phyloP scores from a whole-genome alignment of 176 grass and related monocot species.

The Avena sativa region DNA sequence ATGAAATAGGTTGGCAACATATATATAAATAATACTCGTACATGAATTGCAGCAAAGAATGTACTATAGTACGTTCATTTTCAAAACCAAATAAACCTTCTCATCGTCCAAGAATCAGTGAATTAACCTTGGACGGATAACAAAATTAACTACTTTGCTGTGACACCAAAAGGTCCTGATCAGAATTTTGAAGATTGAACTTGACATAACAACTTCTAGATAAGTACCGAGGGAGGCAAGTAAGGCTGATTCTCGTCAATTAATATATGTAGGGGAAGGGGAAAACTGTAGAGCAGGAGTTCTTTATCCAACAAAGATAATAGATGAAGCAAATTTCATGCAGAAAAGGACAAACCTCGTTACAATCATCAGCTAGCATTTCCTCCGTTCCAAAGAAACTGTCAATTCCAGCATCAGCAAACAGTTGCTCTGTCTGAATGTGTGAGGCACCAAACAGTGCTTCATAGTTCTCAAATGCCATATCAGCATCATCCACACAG shows the following conservation, averaged over 20 bases:
- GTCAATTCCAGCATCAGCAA: conserved; percentile 92
- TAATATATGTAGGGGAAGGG: neutral
- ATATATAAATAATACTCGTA: neutral
- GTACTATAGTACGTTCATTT: neutral
- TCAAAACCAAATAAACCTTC: neutral
- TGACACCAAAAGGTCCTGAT: conserved; percentile 35
- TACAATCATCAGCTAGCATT: conserved; percentile 53
- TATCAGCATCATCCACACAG: conserved; percentile 64
- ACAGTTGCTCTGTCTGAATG: conserved; percentile 70
- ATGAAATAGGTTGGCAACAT: neutral
- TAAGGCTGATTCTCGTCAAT: conserved; percentile 9
- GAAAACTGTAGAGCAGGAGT: neutral
- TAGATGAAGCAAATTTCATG: neutral
- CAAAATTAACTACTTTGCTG: neutral
- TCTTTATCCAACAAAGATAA: conserved; percentile 23
- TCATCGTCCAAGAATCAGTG: neutral
- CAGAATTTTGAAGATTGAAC: conserved; percentile 18
- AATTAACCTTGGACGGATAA: conserved; percentile 11
- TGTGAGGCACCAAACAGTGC: conserved; percentile 84
- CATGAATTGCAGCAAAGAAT: conserved; percentile 7
- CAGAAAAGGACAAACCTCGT: conserved; percentile 44
- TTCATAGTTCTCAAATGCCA: conserved; percentile 94
- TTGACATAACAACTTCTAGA: conserved; percentile 3
- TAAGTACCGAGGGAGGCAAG: neutral
- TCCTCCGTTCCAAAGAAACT: conserved; percentile 81